phyloP scores from a whole-genome alignment of 1,139 yeast species.

The Hansenula sp. region DNA sequence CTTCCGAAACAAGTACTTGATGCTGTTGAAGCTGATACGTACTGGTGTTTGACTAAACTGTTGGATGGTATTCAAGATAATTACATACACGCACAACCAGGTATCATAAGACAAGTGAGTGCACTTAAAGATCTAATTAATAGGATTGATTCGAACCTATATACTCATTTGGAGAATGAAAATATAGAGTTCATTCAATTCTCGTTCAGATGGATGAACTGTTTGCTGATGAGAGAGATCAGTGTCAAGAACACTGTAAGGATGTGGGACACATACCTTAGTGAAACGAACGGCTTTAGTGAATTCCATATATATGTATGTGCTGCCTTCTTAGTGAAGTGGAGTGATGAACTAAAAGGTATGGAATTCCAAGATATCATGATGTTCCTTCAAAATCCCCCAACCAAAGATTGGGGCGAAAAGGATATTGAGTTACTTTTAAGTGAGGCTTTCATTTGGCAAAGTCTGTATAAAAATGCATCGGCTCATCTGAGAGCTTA shows the following conservation, averaged over 20 bases:
- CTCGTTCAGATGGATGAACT: constrained; percentile 98
- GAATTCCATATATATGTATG: constrained; percentile 96
- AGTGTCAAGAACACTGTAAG: constrained; percentile 74
- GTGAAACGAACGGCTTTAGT: constrained; percentile 87
- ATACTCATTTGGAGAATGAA: constrained; percentile 72
- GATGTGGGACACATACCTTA: constrained; percentile 97
- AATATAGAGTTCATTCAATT: constrained; percentile 91
- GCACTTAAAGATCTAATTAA: constrained; percentile 74
- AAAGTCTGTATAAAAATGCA: constrained; percentile 85
- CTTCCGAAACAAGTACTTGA: constrained; percentile 54
- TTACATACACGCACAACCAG: constrained; percentile 97
- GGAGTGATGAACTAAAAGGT: constrained; percentile 71
- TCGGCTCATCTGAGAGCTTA: constrained; percentile 61
- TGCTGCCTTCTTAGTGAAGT: constrained; percentile 92
- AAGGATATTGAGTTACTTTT: constrained; percentile 87
- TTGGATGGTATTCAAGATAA: constrained; percentile 95
- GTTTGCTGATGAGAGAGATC: constrained; percentile 91
- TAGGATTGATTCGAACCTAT: constrained; percentile 72
- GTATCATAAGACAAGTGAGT: constrained; percentile 84
- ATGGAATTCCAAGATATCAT: constrained; percentile 95
- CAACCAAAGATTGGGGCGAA: constrained; percentile 82
- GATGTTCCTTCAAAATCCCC: constrained; percentile 84
- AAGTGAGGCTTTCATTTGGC: constrained; percentile 97
- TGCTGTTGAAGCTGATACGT: constrained; percentile 87
- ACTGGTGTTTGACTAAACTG: constrained; percentile 91